Evolutionary conservation across 1,284 basidiomycete species (phyloP), one percentile per base, ranked within the genome.

Genomic region (Rhizoctonia solani): DNA sequence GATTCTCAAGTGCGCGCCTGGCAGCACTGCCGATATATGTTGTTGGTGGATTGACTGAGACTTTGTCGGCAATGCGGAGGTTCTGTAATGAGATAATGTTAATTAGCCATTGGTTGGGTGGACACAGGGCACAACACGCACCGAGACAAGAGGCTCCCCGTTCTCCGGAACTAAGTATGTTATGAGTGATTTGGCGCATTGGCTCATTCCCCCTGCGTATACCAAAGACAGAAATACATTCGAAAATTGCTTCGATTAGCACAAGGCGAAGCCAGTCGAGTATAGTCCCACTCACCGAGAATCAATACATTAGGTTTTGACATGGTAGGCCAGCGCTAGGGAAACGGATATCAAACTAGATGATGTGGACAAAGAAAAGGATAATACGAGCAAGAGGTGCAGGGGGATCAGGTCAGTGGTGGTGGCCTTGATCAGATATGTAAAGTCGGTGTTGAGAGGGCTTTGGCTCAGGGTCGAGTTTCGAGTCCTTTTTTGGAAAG

Each of bases 1-100:
- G 81, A 66, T 85, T 88, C 71, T 80, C 77, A 6, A 95, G 80
- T 25, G 92, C 79, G 54, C 86, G 80, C 44, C 86, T 84, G 74
- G 95, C 94, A 68, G 87, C 84, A 29, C 84, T 79, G 34, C 93
- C 92, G 70, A 94, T 81, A 73, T 75, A 93, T 88, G 92, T 94
- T 61, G 92, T 93, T n/a, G 93, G 83, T 4, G 93, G 93, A 14
- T 79, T 74, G 41, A 95, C 89, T 23, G 90, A 92, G 77, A 87
- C 93, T 75, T 92, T 91, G 79, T 95, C 93, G 49, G 92, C 90
- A 71, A 93, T 88, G 56, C 88, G 84, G 19, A 92, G 79, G 74
- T 86, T 81, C 89, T 92, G 74, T 37, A n/a, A n/a, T n/a, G n/a
- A n/a, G 54, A 47, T 52, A 29, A 55, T 54, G 44, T 21, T 23